Base-by-base conservation (phyloP, 2,329 filamentous ascomycete species). In the Cladosporium colombiae region DNA sequence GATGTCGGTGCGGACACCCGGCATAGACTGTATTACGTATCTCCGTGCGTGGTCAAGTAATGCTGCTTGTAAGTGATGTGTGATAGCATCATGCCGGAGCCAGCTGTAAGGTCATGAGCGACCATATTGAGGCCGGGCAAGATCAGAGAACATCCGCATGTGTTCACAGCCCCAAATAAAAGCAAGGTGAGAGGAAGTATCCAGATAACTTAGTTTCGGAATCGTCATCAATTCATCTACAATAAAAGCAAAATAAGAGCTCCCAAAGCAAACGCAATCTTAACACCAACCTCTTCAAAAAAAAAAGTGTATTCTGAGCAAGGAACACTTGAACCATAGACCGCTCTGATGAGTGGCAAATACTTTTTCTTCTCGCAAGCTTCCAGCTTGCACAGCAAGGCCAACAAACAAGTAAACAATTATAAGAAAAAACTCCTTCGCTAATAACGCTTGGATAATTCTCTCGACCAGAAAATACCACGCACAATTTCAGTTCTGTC, bases 341-440 rank as follows among this genome's bases (percentile, higher is more conserved):
- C 40, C 5, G 10, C 40, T 11, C n/a, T 3, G n/a, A 1, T 10
- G 10, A 11, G 7, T 4, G 8, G n/a, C 0, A 11, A 13, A 46
- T 46, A 46, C 40, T 46, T 46, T 46, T 46, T 44, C n/a, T 11
- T 13, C n/a, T n/a, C 40, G n/a, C n/a, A 23, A 46, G 40, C 40
- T 46, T 18, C 40, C 5, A 46, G n/a, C n/a, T 46, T 21, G 40
- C 40, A 21, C 40, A 21, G 52, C 52, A 55, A 55, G 25, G 13
- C 3, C 8, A n/a, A 10, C n/a, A 33, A 55, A 33, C 16, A 55
- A 55, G 27, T 31, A 33, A 11, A 31, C 52, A 31, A 23, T 6
- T 31, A n/a, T n/a, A 23, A 55, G 5, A 33, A 55, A 55, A 10
- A 33, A 55, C 52, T 55, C 52, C 52, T 55, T 55, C 52, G 52